Conservation (phyloP, 352 stramenopile genomes). For the Phytophthora pini region DNA sequence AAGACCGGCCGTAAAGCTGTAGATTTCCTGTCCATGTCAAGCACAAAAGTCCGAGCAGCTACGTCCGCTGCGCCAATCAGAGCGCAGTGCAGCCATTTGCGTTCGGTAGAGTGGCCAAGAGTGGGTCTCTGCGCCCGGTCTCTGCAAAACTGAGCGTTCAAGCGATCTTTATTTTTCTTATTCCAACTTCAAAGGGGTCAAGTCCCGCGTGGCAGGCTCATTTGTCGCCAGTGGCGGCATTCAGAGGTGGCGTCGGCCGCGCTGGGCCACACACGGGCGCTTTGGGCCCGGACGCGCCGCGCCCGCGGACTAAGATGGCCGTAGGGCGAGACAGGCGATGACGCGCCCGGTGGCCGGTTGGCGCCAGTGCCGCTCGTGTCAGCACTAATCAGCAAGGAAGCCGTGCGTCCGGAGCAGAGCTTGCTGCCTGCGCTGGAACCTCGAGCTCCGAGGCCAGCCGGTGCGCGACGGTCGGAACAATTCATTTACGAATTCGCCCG, state of each 20-base stretch:
- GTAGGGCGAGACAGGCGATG: conserved; percentile 38
- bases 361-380: conserved; percentile 23
- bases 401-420: conserved; percentile 17
- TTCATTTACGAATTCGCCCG: conserved; percentile 37
- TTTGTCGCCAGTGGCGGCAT: conserved; percentile 30
- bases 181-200: conserved; percentile 41
- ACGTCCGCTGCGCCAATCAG: neutral
- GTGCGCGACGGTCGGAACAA: conserved; percentile 15
- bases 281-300: conserved; percentile 10
- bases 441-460: neutral
- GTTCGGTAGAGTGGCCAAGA: conserved; percentile 14
- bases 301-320: conserved; percentile 39
- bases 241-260: conserved; percentile 7
- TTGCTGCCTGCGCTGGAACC: conserved; percentile 8
- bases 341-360: conserved; percentile 31
- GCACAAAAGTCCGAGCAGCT: neutral
- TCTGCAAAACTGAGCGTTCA: conserved; percentile 29
- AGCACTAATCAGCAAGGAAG: conserved; percentile 22
- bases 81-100: conserved; percentile 11
- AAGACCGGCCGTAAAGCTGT: too few species aligned
- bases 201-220: conserved; percentile 27
- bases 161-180: conserved; percentile 32
- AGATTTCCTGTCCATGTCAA: too few species aligned
- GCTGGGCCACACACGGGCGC: conserved; percentile 9
- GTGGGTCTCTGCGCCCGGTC: neutral